Conservation (phyloP, 2,329 filamentous ascomycete genomes). For the Fusarium paranaense region DNA sequence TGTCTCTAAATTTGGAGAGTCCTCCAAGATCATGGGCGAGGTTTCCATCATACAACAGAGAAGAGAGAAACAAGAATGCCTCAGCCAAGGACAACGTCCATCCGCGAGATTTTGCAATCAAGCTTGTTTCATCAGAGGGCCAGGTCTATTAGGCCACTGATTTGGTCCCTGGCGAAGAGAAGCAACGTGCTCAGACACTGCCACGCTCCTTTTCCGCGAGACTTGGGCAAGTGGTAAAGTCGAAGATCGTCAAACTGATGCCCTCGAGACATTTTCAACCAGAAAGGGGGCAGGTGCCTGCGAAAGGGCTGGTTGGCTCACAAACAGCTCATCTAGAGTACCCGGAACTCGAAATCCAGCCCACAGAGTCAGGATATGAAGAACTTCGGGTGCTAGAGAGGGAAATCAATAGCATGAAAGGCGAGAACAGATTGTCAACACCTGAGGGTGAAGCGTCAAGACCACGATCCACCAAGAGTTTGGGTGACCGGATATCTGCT, state of each 20-base stretch:
- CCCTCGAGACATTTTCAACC: constrained; percentile 7
- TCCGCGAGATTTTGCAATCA: constrained; percentile 46
- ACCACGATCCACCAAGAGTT: constrained; percentile 26
- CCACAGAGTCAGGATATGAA: constrained; percentile 34
- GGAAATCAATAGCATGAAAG: constrained; percentile 37
- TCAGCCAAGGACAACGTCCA: constrained; percentile 40
- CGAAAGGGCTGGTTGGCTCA: neutral
- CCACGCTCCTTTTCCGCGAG: constrained; percentile 45
- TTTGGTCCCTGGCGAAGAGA: constrained; percentile 8
- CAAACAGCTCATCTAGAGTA: constrained; percentile 31
- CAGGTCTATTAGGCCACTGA: constrained; percentile 45
- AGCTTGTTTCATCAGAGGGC: constrained; percentile 29
- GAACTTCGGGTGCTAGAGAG: constrained; percentile 36
- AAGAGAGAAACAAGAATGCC: constrained; percentile 43
- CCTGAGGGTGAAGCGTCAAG: neutral
- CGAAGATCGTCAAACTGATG: constrained; percentile 26
- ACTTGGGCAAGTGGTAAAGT: constrained; percentile 45
- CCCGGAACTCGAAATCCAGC: constrained; percentile 40
- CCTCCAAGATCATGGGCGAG: constrained; percentile 51
- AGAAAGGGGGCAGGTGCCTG: neutral
- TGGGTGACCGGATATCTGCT: constrained; percentile 35
- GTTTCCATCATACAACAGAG: constrained; percentile 48
- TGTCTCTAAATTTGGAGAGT: constrained; percentile 11
- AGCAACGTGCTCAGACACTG: constrained; percentile 7
- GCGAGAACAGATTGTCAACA: neutral